A percentile compares a stretch with the other conserved stretches of the same genome.
These are phyloP conservation scores for Dendrobium nobile DNA, from an alignment of 106 monocot species.

Conservation along the genomic window DNA sequence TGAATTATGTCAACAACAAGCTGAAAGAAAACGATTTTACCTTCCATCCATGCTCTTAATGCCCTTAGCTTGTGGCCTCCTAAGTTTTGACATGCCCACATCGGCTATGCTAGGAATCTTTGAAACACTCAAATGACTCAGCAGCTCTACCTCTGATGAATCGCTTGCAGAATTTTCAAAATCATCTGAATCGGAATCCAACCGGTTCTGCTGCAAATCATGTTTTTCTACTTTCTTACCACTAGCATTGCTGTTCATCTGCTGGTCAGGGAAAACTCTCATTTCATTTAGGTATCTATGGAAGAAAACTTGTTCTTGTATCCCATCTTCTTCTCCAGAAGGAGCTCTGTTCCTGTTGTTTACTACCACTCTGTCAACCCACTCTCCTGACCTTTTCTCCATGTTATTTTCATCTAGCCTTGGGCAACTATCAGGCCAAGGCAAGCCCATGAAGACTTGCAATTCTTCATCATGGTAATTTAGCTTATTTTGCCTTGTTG, in stretches of 20 bases:
- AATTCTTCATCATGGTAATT: slow-evolving; percentile 29
- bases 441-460: slow-evolving; percentile 14
- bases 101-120: slow-evolving; percentile 11
- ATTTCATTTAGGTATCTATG: slow-evolving; percentile 32
- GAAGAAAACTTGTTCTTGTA: slow-evolving; percentile 20
- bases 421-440: slow-evolving; percentile 28
- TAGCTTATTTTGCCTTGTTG: slow-evolving; percentile 25
- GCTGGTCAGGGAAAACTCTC: slow-evolving; percentile 21
- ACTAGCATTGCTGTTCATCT: slow-evolving; percentile 5
- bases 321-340: slow-evolving; percentile 20
- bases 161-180: slow-evolving; percentile 49
- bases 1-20: background rate
- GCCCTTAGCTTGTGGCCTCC: slow-evolving; percentile 32
- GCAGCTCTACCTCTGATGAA: slow-evolving; percentile 53
- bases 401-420: slow-evolving; percentile 13
- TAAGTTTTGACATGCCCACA: slow-evolving; percentile 25
- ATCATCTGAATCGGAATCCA: slow-evolving; percentile 52
- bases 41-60: slow-evolving; percentile 30
- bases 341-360: slow-evolving; percentile 40
- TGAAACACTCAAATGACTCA: slow-evolving; percentile 29
- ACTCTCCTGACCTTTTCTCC: slow-evolving; percentile 26
- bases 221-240: slow-evolving; percentile 11
- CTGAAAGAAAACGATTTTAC: slow-evolving; percentile 7
- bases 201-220: slow-evolving; percentile 13
- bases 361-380: slow-evolving; percentile 42